Evolutionary conservation across 2,329 filamentous ascomycete genomes (phyloP), one percentile per base, ranked within the genome.

Genomic region (Penicillium rolfsii): DNA sequence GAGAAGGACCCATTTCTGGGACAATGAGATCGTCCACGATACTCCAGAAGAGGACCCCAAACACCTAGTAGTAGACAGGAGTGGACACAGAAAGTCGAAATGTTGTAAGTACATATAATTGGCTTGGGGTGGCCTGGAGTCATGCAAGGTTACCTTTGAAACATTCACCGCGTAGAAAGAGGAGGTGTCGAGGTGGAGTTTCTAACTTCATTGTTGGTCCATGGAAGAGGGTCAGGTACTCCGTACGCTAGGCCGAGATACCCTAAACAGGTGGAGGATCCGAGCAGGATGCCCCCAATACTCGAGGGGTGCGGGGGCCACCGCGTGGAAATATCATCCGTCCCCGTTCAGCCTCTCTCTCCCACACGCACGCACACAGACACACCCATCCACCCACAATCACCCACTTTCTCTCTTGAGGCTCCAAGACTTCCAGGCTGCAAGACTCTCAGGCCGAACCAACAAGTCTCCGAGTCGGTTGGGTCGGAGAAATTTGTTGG

Each of bases 241-340:
- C 43, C 28, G 45, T 16, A 48, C 45, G 45, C 43, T 46, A 46
- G 43, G 26, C 26, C 45, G 16, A 28, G n/a, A 30, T 30, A 30
- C 45, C 45, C 45, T 30, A 48, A 48, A 48, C 24, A 46, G 43
- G 19, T 22, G 19, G 12, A 26, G 43, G 22, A 46, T 46, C 43
- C 45, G 45, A 48, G 26, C 28, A 48, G 24, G 24, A 28, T 48
- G 40, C 40, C 40, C 40, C 40, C 45, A 30, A 7, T 35, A 12
- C 33, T 5, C 11, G 12, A 35, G 33, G 11, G 11, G 33, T 48
- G 26, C 45, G 9, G 26, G 26, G 45, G 45, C 45, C 26, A 30
- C 45, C 26, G 45, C 45, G 45, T 48, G 45, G 45, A 48, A 48
- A 48, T 48, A 48, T 48, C 45, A 28, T 11, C 26, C 19, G 19